Evolutionary conservation across 2,329 filamentous ascomycete species (phyloP).

Genomic region (Monascus ruber): DNA sequence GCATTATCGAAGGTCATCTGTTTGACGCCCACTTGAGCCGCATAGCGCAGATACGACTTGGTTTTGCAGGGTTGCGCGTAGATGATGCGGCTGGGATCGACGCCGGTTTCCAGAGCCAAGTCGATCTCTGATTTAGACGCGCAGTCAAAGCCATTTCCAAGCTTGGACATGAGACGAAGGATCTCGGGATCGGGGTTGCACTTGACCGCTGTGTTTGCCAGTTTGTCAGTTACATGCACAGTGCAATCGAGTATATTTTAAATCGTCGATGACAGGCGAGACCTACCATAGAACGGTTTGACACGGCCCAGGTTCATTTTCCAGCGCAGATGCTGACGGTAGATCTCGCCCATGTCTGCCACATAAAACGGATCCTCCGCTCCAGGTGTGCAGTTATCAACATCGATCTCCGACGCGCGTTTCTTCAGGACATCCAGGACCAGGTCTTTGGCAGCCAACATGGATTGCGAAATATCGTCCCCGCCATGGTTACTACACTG

Average conservation of each 20-base stretch:
- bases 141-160: slow-evolving; percentile 95
- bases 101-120: slow-evolving; percentile 69
- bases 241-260: not conserved
- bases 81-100: slow-evolving; percentile 85
- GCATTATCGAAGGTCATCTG: slow-evolving; percentile 99
- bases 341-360: slow-evolving; percentile 94
- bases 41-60: slow-evolving; percentile 91
- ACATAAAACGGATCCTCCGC: slow-evolving; percentile 98
- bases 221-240: slow-evolving; percentile 3
- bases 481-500: slow-evolving; percentile 34
- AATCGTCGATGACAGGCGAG: slow-evolving; percentile 1
- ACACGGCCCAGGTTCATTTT: slow-evolving; percentile 86
- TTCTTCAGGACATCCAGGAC: slow-evolving; percentile 79
- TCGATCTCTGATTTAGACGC: slow-evolving; percentile 97
- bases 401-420: slow-evolving; percentile 72
- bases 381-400: slow-evolving; percentile 77
- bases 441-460: slow-evolving; percentile 57
- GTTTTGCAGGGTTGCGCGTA: slow-evolving; percentile 99
- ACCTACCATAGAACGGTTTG: slow-evolving; percentile 88
- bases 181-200: slow-evolving; percentile 93
- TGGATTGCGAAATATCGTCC: slow-evolving; percentile 31
- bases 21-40: slow-evolving; percentile 71
- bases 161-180: slow-evolving; percentile 70
- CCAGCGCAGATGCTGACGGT: slow-evolving; percentile 97
- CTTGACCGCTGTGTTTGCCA: slow-evolving; percentile 63